Percentiles rank a stretch among this genome's conserved stretches.
phyloP scores from a whole-genome alignment of 306 rosid genomes.

The Lupinus albus region DNA sequence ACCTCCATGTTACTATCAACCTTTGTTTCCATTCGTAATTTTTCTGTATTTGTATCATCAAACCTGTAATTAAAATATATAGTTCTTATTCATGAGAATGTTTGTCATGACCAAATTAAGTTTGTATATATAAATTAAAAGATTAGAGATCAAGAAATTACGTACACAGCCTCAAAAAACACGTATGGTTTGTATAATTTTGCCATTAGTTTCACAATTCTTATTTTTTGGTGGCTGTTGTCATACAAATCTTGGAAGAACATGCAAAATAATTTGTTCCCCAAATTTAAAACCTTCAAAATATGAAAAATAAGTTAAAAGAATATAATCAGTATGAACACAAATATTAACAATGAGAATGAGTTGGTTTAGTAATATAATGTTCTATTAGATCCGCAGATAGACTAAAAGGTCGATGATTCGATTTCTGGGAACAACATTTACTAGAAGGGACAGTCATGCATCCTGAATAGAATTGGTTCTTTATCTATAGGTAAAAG shows the following conservation, averaged over 20 bases:
- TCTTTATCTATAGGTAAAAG: too few relatives aligned
- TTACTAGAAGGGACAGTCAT: too few relatives aligned
- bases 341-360: too few relatives aligned
- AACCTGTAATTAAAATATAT: constrained; percentile 36
- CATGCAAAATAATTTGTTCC: too few relatives aligned
- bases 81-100: not conserved
- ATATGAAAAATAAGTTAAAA: too few relatives aligned
- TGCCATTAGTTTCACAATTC: constrained; percentile 8
- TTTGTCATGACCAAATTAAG: not conserved
- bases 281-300: too few relatives aligned
- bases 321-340: too few relatives aligned
- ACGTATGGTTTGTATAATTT: constrained; percentile 45
- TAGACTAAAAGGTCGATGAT: too few relatives aligned
- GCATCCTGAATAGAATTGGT: too few relatives aligned
- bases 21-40: constrained; percentile 12
- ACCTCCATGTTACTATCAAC: not conserved
- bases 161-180: constrained; percentile 47
- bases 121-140: not conserved
- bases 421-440: too few relatives aligned
- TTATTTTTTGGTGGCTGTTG: not conserved
- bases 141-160: not conserved
- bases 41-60: constrained; percentile 50
- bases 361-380: too few relatives aligned
- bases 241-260: constrained; percentile 18
- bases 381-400: too few relatives aligned